phyloP scores from a whole-genome alignment of 495 filamentous ascomycete species.

The Penicillium turbatum region DNA sequence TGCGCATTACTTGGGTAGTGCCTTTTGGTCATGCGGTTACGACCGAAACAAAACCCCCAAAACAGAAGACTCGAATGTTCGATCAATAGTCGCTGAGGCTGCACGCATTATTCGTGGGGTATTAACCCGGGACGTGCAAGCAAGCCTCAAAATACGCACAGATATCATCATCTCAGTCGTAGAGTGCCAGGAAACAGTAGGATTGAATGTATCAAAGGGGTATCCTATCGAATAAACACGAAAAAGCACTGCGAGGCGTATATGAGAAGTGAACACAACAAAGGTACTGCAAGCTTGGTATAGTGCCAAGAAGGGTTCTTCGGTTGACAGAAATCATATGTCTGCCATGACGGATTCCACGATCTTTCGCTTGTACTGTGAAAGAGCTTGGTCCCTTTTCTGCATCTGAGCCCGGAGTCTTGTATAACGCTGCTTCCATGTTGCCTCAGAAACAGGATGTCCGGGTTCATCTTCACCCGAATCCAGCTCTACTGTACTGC shows the following conservation, averaged over 20 bases:
- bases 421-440: conserved; percentile 45
- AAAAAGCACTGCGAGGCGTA: neutral
- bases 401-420: conserved; percentile 47
- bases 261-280: neutral
- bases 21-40: too few species aligned
- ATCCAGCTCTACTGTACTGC: conserved; percentile 27
- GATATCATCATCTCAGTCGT: neutral
- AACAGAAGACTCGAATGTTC: neutral
- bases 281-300: neutral
- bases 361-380: conserved; percentile 50
- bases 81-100: neutral
- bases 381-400: conserved; percentile 48
- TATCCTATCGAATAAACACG: conserved; percentile 6
- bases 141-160: neutral
- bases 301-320: neutral
- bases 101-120: neutral
- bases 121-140: neutral
- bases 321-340: conserved; percentile 22
- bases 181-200: neutral
- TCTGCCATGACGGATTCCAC: conserved; percentile 55
- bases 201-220: conserved; percentile 6
- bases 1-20: too few species aligned
- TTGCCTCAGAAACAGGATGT: conserved; percentile 25
- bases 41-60: too few species aligned
- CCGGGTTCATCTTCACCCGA: conserved; percentile 30